phyloP scores from a whole-genome alignment of 2,329 filamentous ascomycete species.

The Apiospora malaysiana region DNA sequence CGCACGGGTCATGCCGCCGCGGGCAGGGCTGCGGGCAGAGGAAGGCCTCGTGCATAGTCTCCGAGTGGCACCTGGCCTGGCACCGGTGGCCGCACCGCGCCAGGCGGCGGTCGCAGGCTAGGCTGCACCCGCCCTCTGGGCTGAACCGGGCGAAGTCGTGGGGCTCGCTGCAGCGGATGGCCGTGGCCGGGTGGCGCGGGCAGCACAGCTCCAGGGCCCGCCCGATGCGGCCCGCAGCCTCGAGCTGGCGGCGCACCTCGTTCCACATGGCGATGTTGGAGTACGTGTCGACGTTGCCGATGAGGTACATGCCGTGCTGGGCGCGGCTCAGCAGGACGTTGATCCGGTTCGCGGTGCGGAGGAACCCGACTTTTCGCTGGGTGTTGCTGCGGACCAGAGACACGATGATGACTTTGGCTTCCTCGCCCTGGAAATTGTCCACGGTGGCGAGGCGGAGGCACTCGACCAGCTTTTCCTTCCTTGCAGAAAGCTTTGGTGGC shows the following conservation, averaged over 20 bases:
- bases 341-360: constrained; percentile 69
- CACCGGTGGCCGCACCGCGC: constrained; percentile 54
- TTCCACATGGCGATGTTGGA: constrained; percentile 67
- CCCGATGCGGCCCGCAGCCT: constrained; percentile 53
- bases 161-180: constrained; percentile 55
- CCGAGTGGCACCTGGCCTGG: constrained; percentile 52
- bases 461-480: constrained; percentile 52
- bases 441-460: constrained; percentile 66
- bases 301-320: constrained; percentile 73
- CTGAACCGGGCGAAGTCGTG: constrained; percentile 62
- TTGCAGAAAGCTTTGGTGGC: neutral
- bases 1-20: constrained; percentile 51
- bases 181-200: constrained; percentile 61
- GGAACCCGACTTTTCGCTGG: constrained; percentile 64
- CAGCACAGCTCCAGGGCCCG: constrained; percentile 61
- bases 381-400: constrained; percentile 74
- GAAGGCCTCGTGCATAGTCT: constrained; percentile 52
- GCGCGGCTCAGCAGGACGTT: constrained; percentile 73
- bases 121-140: constrained; percentile 67
- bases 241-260: constrained; percentile 60
- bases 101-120: constrained; percentile 55
- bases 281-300: constrained; percentile 69
- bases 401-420: constrained; percentile 72
- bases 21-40: constrained; percentile 53
- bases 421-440: constrained; percentile 81